Base-by-base conservation (phyloP, 805 yeast species). In the Zygoascus bituminiphila region DNA sequence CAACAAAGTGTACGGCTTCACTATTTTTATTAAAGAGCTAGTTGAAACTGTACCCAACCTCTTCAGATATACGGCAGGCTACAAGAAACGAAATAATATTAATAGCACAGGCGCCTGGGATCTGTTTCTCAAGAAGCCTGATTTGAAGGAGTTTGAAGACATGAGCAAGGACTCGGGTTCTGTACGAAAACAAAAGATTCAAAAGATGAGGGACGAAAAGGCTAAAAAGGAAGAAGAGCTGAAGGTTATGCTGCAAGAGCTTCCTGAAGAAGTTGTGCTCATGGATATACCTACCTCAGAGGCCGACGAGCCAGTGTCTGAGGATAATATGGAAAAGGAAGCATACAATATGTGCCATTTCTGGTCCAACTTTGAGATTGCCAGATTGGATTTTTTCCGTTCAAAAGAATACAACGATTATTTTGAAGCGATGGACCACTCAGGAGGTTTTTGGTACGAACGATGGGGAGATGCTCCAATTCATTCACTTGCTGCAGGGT, bases 401-500 rank as follows among this genome's bases (percentile, higher is more conserved):
- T 78, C 84, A 20, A 73, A 76, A 4, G 62, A 72, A 19, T 93
- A 91, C 65, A 73, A 78, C 44, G 71, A 71, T 22, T 89, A 81
- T 62, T 87, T 86, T 63, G 67, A 79, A 36, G 76, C 71, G 56
- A 65, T 91, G 44, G 97, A 93, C 48, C 44, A 64, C 6, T 68
- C 79, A 3, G 87, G 89, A 9, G 97, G 98, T 0, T 89, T 91
- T 61, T 88, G 81, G 74, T 74, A 76, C 47, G 96, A 93, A 63
- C 70, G 98, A 59, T 91, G 98, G 98, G 98, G 98, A 1, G 98
- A 91, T 71, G 96, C 97, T 0, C 96, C 97, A 0, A 81, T 91
- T 4, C 97, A 88, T 63, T 82, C 96, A 0, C 65, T 93, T 20
- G 98, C 94, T 0, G 77, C 84, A 4, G 91, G 88, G 0, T 72